Evolutionary conservation across 352 stramenopile genomes (phyloP), one percentile per base, ranked within the genome.

Genomic region (Phytophthora sojae): DNA sequence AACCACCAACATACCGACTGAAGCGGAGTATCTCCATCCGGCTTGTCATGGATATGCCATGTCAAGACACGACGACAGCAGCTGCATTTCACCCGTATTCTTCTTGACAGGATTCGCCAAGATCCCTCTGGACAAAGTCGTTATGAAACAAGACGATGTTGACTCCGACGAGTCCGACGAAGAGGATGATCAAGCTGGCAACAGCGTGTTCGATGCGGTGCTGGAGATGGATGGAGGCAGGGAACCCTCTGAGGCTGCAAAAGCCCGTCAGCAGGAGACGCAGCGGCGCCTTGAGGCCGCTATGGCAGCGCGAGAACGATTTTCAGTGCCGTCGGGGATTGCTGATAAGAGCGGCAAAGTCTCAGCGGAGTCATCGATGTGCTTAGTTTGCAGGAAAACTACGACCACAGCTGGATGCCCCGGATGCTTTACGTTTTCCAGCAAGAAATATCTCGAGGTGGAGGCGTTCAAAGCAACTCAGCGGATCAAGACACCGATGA

Each of bases 351-450:
- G 23, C 45, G 37, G 15, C n/a, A 68, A 39, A n/a, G 12, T 30
- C 32, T 6, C 19, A 17, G 29, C 9, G 9, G 30, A 11, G 3
- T 35, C 12, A 4, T 39, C 37, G 47, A 26, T 47, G 2, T 83
- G 85, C 23, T 63, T 84, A 19, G 44, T 89, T 35, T 83, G 83
- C 61, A 79, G 81, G 51, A 61, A 73, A 53, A 47, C 60, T 6
- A 32, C 49, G n/a, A 39, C 35, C 7, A 80, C 77, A 15, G 39
- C 71, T 54, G 86, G 88, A 4, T 95, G 86, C 61, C 82, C 86
- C 3, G 86, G 88, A 1, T 94, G 86, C 52, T 94, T 93, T 71
- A 57, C 71, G 9, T 92, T 93, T 63, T 83, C 78, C 0, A 71
- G 64, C 21, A 67, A 75, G 11, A 77, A 63, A 14, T 89, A 83